Percentiles rank a stretch among this genome's conserved stretches.
Evolutionary conservation across 2,329 filamentous ascomycete species (phyloP).

Genomic region (Cryoendolithus antarcticus): DNA sequence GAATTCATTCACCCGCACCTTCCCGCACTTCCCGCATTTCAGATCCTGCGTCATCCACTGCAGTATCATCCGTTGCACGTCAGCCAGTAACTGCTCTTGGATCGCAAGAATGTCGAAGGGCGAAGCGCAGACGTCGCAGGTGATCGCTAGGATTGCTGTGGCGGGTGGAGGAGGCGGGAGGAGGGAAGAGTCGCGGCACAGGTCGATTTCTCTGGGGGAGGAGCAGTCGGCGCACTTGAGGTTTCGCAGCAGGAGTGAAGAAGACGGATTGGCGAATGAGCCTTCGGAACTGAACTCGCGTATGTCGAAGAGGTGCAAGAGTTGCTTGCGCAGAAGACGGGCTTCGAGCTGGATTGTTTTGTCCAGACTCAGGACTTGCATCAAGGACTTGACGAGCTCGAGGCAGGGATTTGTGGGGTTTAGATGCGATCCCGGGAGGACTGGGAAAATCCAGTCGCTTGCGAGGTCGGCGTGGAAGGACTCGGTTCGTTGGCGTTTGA

Average conservation of each 20-base stretch:
- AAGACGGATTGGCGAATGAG: constrained; percentile 75
- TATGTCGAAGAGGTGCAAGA: constrained; percentile 82
- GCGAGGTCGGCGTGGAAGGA: constrained; percentile 80
- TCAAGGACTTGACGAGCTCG: constrained; percentile 82
- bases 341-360: constrained; percentile 84
- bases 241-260: constrained; percentile 58
- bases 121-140: constrained; percentile 61
- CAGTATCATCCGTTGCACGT: constrained; percentile 61
- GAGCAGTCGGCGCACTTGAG: constrained; percentile 86
- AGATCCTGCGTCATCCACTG: constrained; percentile 86
- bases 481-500: constrained; percentile 77
- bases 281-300: constrained; percentile 84
- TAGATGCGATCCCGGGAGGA: constrained; percentile 60
- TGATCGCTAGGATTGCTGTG: constrained; percentile 10
- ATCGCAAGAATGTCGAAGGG: constrained; percentile 68
- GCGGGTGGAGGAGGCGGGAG: constrained; percentile 19
- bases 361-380: constrained; percentile 84
- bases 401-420: constrained; percentile 60
- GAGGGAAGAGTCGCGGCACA: constrained; percentile 83
- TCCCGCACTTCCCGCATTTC: constrained; percentile 60
- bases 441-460: constrained; percentile 74
- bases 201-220: constrained; percentile 73
- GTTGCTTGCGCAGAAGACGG: constrained; percentile 73
- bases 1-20: constrained; percentile 73
- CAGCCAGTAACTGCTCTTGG: constrained; percentile 68